Conservation (phyloP, 2,329 filamentous ascomycete genomes). For the Harringtonia aguacate region DNA sequence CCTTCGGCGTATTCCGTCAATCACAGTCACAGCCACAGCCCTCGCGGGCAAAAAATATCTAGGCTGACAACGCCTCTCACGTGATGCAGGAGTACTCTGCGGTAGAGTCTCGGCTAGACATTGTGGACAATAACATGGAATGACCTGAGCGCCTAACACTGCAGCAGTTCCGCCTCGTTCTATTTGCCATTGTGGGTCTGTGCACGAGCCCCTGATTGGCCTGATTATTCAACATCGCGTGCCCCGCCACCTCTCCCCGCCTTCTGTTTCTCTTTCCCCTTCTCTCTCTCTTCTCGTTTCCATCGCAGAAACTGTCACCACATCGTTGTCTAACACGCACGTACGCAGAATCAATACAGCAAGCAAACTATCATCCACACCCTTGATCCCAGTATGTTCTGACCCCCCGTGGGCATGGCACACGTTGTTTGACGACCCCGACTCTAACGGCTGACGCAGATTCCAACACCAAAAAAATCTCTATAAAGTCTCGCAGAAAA, state of each 20-base stretch:
- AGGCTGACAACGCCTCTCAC: too few species aligned
- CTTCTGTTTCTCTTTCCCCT: slow-evolving; percentile 6
- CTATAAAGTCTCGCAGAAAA: slow-evolving; percentile 12
- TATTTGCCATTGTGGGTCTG: slow-evolving; percentile 3
- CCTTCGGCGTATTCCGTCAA: too few species aligned
- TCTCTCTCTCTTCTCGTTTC: slow-evolving; percentile 1
- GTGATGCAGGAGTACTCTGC: too few species aligned
- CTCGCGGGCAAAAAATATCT: too few species aligned
- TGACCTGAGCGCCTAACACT: not conserved
- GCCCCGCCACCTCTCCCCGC: slow-evolving; percentile 13
- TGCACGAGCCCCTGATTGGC: slow-evolving; percentile 4
- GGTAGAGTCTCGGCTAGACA: too few species aligned
- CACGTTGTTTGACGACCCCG: not conserved
- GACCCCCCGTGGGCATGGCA: too few species aligned
- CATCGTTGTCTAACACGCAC: slow-evolving; percentile 2
- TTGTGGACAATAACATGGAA: not conserved
- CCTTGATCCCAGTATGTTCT: too few species aligned
- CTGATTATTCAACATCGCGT: slow-evolving; percentile 2
- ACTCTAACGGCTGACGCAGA: not conserved
- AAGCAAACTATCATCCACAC: too few species aligned
- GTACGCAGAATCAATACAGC: not conserved
- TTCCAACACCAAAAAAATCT: slow-evolving; percentile 7
- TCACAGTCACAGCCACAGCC: too few species aligned
- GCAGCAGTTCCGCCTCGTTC: not conserved
- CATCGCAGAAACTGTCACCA: slow-evolving; percentile 1